A percentile compares a stretch with the other conserved stretches of the same genome.
phyloP scores from a whole-genome alignment of 371 early-diverging fungal genomes.

The Caulochytrium protostelioides region DNA sequence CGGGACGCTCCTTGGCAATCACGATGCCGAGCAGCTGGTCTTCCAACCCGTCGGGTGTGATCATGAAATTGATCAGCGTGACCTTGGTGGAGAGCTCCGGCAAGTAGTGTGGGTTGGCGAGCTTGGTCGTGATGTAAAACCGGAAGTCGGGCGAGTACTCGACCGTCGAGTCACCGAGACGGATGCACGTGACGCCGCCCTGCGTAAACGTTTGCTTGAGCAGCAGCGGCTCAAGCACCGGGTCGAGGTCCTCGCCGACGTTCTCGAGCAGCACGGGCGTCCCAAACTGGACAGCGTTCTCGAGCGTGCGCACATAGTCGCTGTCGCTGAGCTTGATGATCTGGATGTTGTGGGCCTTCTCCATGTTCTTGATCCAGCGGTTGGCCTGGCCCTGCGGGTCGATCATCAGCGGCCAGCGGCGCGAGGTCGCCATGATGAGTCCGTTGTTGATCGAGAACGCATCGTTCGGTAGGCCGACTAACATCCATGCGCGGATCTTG shows the following conservation, averaged over 20 bases:
- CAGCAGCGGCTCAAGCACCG: slow-evolving; percentile 27
- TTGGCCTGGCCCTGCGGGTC: slow-evolving; percentile 35
- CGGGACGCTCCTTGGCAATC: slow-evolving; percentile 31
- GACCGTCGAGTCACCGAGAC: slow-evolving; percentile 27
- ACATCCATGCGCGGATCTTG: slow-evolving; percentile 22
- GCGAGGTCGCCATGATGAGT: slow-evolving; percentile 21
- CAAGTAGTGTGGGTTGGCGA: slow-evolving; percentile 28
- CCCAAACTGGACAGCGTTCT: slow-evolving; percentile 31
- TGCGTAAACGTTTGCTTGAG: slow-evolving; percentile 32
- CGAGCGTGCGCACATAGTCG: slow-evolving; percentile 26
- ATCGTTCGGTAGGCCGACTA: slow-evolving; percentile 29
- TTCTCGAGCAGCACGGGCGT: slow-evolving; percentile 29
- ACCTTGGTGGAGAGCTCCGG: slow-evolving; percentile 32
- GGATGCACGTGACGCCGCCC: slow-evolving; percentile 27
- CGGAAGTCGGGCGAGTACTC: slow-evolving; percentile 31
- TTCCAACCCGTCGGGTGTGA: slow-evolving; percentile 30
- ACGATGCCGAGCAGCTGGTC: slow-evolving; percentile 34
- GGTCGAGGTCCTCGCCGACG: slow-evolving; percentile 26
- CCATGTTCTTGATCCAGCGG: slow-evolving; percentile 31
- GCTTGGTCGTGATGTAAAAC: slow-evolving; percentile 31
- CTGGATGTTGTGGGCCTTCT: slow-evolving; percentile 20
- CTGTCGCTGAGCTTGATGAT: slow-evolving; percentile 25
- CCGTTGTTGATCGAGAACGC: slow-evolving; percentile 30
- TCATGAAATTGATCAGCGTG: slow-evolving; percentile 31
- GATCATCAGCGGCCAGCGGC: slow-evolving; percentile 30